Evolutionary conservation across 305 asterid genomes (phyloP).

Genomic region (Ajuga reptans): DNA sequence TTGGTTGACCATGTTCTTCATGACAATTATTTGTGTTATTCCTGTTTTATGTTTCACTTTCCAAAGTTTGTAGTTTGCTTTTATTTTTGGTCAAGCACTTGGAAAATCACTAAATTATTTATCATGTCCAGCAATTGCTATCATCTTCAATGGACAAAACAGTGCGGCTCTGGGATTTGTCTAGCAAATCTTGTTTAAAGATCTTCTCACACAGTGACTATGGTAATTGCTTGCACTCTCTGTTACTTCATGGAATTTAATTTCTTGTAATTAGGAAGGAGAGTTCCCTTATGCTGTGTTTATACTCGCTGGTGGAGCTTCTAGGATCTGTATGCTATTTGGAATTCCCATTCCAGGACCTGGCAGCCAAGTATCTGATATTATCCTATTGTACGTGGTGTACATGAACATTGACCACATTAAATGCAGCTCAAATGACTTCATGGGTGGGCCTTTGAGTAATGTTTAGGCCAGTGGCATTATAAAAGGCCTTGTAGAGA

Average conservation of each 20-base stretch:
- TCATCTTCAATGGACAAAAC: constrained; percentile 89
- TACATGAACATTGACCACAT: not conserved
- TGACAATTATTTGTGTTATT: not conserved
- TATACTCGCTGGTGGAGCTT: constrained; percentile 12
- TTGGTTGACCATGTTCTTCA: not conserved
- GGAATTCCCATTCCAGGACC: not conserved
- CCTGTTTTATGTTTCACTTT: constrained; percentile 5
- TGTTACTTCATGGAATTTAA: not conserved
- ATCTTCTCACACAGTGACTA: constrained; percentile 77
- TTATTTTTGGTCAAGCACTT: constrained; percentile 19
- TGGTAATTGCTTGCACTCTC: constrained; percentile 39
- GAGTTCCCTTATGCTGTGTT: not conserved
- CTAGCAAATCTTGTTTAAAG: constrained; percentile 64
- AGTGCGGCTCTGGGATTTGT: constrained; percentile 73
- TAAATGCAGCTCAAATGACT: constrained; percentile 3
- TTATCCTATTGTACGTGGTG: not conserved
- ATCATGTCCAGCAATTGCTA: constrained; percentile 48
- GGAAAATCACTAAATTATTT: constrained; percentile 22
- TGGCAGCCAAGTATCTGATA: not conserved
- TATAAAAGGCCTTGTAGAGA: not conserved
- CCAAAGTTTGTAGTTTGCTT: constrained; percentile 16
- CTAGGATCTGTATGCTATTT: not conserved
- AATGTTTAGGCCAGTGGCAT: not conserved
- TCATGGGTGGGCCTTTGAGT: not conserved
- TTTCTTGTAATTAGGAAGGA: not conserved